Evolutionary conservation across 2,329 filamentous ascomycete species (phyloP).

Genomic region (Berkeleyomyces rouxiae): DNA sequence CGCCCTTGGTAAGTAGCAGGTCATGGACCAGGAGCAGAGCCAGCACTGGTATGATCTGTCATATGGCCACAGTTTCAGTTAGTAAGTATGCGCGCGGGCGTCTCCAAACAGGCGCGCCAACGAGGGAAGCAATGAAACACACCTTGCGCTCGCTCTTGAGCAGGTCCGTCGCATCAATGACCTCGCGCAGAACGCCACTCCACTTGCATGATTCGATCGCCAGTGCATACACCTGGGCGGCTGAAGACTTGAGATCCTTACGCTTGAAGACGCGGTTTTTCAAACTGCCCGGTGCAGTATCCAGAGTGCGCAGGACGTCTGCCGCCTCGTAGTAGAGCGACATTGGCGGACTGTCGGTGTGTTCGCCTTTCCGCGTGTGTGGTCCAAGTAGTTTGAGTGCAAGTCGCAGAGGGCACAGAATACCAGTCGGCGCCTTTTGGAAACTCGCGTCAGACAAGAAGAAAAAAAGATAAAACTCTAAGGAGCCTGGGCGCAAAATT

Average conservation of each 20-base stretch:
- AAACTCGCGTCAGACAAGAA: no score
- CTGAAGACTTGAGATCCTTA: constrained; percentile 57
- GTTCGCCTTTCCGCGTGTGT: no score
- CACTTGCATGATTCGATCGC: constrained; percentile 81
- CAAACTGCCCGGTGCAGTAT: constrained; percentile 61
- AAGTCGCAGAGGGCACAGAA: neutral
- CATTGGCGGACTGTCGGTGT: constrained; percentile 35
- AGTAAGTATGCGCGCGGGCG: neutral
- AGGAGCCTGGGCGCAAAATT: neutral
- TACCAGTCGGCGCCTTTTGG: neutral
- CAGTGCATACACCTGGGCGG: constrained; percentile 72
- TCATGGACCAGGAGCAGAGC: constrained; percentile 77
- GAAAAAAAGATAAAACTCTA: no score
- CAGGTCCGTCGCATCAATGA: constrained; percentile 67
- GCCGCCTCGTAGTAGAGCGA: constrained; percentile 91
- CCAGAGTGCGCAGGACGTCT: constrained; percentile 41
- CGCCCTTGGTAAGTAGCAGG: constrained; percentile 61
- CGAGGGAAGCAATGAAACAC: constrained; percentile 15
- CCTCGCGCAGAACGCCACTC: constrained; percentile 69
- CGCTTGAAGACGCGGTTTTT: constrained; percentile 71
- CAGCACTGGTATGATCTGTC: constrained; percentile 63
- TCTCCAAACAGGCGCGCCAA: neutral
- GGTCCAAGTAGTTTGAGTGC: no score
- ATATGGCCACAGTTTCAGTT: neutral
- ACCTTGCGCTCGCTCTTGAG: constrained; percentile 76